Conservation (phyloP, 352 stramenopile species). For the Phytophthora constricta region DNA sequence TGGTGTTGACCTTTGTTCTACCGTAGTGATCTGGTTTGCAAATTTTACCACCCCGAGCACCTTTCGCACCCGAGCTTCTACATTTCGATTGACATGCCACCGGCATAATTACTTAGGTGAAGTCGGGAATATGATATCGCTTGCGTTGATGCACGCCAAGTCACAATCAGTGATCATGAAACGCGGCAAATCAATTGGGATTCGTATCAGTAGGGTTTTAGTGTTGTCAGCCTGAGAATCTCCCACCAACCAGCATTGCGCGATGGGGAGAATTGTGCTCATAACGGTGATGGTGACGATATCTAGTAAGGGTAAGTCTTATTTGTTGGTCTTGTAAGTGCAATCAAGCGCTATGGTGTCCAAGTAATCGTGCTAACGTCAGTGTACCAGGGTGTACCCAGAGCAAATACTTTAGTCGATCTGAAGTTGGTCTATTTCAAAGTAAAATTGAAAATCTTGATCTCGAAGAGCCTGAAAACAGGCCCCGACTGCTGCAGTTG, state of each 20-base stretch:
- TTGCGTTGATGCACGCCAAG: not conserved
- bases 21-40: not conserved
- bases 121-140: not conserved
- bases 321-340: not conserved
- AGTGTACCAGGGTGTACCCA: not conserved
- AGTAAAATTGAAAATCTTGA: not conserved
- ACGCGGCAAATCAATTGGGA: not conserved
- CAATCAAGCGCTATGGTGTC: not conserved
- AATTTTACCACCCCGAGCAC: not conserved
- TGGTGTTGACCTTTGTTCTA: no score
- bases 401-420: not conserved
- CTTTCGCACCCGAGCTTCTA: not conserved
- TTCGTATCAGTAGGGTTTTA: not conserved
- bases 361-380: not conserved
- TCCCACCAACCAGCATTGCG: not conserved
- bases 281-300: not conserved
- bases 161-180: not conserved
- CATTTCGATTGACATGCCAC: not conserved
- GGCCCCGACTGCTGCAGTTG: not conserved
- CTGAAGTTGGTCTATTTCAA: not conserved
- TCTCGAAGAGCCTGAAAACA: not conserved
- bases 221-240: not conserved
- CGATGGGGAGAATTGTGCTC: not conserved
- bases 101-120: not conserved
- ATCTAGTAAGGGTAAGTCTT: not conserved